These are phyloP conservation scores for Lactarius vividus DNA, from an alignment of 768 basidiomycete species.

Conservation along the genomic window DNA sequence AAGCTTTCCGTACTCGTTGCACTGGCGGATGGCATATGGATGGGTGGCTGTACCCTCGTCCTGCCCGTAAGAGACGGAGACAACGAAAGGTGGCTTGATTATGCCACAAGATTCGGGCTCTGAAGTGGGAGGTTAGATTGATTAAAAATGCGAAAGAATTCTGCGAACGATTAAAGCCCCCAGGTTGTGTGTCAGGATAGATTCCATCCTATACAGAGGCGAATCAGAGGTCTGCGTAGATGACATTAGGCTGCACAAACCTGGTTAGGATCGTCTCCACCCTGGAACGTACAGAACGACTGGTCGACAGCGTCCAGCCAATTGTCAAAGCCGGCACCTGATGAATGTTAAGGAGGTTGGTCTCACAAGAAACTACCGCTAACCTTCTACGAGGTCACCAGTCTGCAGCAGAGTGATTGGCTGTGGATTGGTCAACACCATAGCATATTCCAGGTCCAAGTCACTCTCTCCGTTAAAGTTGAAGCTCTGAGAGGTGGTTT, in stretches of 20 bases:
- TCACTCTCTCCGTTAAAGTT: conserved; percentile 61
- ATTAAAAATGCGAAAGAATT: not conserved
- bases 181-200: conserved; percentile 42
- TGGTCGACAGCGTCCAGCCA: conserved; percentile 28
- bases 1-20: conserved; percentile 46
- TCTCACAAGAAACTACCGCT: conserved; percentile 31
- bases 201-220: conserved; percentile 21
- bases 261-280: conserved; percentile 5
- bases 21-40: conserved; percentile 41
- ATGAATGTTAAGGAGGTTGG: not conserved
- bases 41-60: conserved; percentile 39
- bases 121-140: not conserved
- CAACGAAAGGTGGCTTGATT: conserved; percentile 36
- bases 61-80: conserved; percentile 43
- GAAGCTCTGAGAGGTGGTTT: conserved; percentile 45
- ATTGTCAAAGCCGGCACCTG: conserved; percentile 23
- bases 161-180: conserved; percentile 35
- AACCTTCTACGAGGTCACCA: conserved; percentile 29
- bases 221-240: not conserved
- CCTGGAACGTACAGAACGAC: conserved; percentile 23
- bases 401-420: conserved; percentile 40
- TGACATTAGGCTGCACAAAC: not conserved
- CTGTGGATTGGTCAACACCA: conserved; percentile 46
- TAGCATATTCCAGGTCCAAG: conserved; percentile 69
- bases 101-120: conserved; percentile 41